Evolutionary conservation across 2,329 filamentous ascomycete species (phyloP).

Genomic region (Curvularia lunata): DNA sequence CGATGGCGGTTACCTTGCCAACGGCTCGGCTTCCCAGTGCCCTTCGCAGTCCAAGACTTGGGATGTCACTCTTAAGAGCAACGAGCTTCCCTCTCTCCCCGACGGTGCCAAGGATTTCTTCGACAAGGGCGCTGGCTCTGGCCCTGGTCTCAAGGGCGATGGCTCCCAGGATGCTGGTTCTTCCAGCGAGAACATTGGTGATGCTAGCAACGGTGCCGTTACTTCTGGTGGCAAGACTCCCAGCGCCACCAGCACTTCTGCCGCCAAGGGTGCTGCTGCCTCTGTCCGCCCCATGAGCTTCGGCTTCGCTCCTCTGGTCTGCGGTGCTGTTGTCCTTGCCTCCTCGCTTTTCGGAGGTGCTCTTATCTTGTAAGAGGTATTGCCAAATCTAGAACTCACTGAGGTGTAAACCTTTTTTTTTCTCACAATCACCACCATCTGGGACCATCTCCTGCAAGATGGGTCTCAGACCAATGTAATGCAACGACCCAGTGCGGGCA

Average conservation of each 20-base stretch:
- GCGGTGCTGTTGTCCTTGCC: constrained; percentile 58
- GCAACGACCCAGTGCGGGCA: constrained; percentile 40
- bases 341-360: constrained; percentile 62
- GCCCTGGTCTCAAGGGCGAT: constrained; percentile 61
- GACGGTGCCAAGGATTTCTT: constrained; percentile 62
- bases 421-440: neutral
- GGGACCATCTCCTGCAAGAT: neutral
- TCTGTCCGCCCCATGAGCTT: constrained; percentile 55
- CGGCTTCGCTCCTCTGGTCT: constrained; percentile 58
- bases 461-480: constrained; percentile 25
- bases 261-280: constrained; percentile 51
- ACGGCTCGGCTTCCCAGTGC: constrained; percentile 60
- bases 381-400: neutral
- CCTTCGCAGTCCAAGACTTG: constrained; percentile 61
- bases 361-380: constrained; percentile 46
- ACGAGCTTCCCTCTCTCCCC: constrained; percentile 65
- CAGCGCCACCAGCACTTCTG: constrained; percentile 15
- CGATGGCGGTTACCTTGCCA: constrained; percentile 65
- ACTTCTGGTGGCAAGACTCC: constrained; percentile 41
- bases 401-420: neutral
- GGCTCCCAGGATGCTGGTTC: constrained; percentile 64
- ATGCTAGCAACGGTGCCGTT: constrained; percentile 58
- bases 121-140: constrained; percentile 63
- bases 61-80: constrained; percentile 57
- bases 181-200: constrained; percentile 51